These are phyloP conservation scores for Eucalyptus regnans DNA, from an alignment of 345 rosid species.

Conservation along the genomic window DNA sequence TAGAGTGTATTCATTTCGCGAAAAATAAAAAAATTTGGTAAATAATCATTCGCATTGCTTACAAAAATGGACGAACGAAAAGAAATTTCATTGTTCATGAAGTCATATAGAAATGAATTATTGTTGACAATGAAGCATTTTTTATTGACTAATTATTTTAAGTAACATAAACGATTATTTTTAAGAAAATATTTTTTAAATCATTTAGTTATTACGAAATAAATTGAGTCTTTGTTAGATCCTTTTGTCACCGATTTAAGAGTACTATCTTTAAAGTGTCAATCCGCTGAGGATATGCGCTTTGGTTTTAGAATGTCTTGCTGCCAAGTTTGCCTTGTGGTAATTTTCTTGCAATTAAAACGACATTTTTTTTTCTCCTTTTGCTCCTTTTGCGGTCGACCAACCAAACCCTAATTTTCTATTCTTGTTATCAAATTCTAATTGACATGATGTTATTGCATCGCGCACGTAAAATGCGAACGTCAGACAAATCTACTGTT, in stretches of 20 bases:
- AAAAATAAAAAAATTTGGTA: fast-evolving
- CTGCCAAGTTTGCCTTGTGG: neutral
- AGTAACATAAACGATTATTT: fast-evolving
- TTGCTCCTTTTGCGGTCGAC: neutral
- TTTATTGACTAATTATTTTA: neutral
- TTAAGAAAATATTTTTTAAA: neutral
- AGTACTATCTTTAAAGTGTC: neutral
- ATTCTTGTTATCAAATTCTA: neutral
- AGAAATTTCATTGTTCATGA: no score
- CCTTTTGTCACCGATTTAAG: neutral
- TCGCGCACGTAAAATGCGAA: neutral
- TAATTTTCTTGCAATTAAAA: neutral
- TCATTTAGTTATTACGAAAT: fast-evolving
- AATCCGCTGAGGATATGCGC: neutral
- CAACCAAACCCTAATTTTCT: neutral
- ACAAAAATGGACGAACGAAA: no score
- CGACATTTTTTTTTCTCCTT: neutral
- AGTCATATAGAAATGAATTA: no score
- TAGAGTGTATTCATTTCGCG: fast-evolving
- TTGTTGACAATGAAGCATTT: fast-evolving
- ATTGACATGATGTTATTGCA: neutral
- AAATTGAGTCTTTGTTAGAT: neutral
- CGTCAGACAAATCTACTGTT: neutral
- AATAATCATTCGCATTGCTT: fast-evolving
- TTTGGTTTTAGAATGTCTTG: neutral